phyloP scores from a whole-genome alignment of 257 asterid genomes.

The Solanum rostratum region DNA sequence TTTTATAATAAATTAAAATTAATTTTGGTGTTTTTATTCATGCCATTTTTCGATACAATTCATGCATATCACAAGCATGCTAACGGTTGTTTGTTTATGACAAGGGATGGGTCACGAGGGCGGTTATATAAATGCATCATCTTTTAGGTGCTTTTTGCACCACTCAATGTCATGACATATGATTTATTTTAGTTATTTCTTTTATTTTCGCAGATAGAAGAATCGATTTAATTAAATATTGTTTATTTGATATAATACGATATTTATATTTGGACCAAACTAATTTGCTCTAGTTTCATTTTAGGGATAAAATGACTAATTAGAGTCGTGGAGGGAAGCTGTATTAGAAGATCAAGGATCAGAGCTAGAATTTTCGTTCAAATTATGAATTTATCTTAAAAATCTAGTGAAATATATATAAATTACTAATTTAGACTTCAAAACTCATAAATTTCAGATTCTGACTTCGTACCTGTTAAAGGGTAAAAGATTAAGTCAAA shows the following conservation, averaged over 20 bases:
- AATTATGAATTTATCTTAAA: not conserved
- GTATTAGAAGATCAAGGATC: too few relatives aligned
- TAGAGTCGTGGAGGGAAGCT: too few relatives aligned
- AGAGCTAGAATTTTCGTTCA: not conserved
- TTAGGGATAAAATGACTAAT: too few relatives aligned
- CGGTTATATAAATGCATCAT: not conserved
- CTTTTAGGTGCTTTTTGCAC: not conserved
- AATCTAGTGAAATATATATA: not conserved
- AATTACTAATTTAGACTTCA: not conserved
- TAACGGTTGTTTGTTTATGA: not conserved
- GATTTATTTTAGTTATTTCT: not conserved
- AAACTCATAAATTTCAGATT: not conserved
- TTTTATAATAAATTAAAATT: not conserved
- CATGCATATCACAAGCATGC: not conserved
- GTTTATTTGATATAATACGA: too few relatives aligned
- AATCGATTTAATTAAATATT: too few relatives aligned
- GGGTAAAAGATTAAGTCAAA: not conserved
- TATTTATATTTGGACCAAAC: too few relatives aligned
- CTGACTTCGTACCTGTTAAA: fast-evolving
- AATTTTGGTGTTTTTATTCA: not conserved
- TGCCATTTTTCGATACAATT: not conserved
- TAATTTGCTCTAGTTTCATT: too few relatives aligned
- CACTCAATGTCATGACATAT: not conserved
- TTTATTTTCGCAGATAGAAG: too few relatives aligned
- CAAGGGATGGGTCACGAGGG: not conserved